These are phyloP conservation scores for Physaria fendleri DNA, from an alignment of 345 rosid species.

Conservation along the genomic window DNA sequence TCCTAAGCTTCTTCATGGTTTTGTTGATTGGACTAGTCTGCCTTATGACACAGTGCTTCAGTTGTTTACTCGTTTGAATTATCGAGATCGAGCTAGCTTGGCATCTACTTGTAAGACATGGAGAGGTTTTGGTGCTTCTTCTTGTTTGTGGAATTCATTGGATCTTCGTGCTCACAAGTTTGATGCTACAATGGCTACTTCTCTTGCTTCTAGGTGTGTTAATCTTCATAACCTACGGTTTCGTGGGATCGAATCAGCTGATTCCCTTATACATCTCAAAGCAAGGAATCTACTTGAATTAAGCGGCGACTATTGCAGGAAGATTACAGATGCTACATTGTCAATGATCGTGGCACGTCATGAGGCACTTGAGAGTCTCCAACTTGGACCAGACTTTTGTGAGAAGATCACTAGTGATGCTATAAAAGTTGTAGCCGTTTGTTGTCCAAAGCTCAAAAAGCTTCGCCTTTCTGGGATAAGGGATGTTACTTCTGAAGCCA, in stretches of 20 bases:
- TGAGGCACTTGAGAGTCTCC: conserved; percentile 66
- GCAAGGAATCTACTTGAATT: conserved; percentile 56
- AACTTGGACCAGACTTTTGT: conserved; percentile 78
- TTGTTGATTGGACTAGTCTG: conserved; percentile 61
- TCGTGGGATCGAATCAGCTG: conserved; percentile 78
- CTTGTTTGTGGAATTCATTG: conserved; percentile 62
- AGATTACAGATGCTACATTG: conserved; percentile 70
- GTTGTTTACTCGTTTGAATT: conserved; percentile 59
- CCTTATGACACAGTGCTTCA: conserved; percentile 73
- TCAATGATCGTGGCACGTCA: conserved; percentile 72
- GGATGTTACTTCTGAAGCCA: conserved; percentile 64
- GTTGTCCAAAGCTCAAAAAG: conserved; percentile 64
- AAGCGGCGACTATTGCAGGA: conserved; percentile 75
- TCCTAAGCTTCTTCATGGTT: conserved; percentile 28
- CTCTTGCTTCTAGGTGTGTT: conserved; percentile 53
- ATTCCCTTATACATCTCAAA: conserved; percentile 57
- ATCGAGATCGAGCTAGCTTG: conserved; percentile 71
- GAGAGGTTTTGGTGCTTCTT: conserved; percentile 50
- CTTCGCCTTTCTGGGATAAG: conserved; percentile 72
- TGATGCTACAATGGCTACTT: conserved; percentile 41
- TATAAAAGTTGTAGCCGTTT: conserved; percentile 53
- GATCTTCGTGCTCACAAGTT: conserved; percentile 76
- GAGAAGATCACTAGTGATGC: conserved; percentile 81
- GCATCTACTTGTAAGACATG: conserved; percentile 62
- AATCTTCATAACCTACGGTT: conserved; percentile 59